Evolutionary conservation across 305 asterid species (phyloP).

Genomic region (Striga hermonthica): DNA sequence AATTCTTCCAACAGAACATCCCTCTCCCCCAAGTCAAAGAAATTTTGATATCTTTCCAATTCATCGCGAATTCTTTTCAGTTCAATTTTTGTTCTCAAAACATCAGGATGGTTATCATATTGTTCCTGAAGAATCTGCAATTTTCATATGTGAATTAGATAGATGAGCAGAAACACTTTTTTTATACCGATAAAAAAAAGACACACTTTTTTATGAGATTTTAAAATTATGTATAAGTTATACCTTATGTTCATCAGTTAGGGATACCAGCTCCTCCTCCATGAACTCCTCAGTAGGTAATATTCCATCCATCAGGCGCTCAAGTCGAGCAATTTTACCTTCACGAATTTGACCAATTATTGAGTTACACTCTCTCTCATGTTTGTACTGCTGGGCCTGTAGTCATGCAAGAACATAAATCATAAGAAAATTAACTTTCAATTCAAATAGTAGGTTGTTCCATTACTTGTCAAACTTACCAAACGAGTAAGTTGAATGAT

Average conservation of each 20-base stretch:
- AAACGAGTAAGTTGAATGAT: conserved; percentile 86
- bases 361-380: conserved; percentile 93
- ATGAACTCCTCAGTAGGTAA: conserved; percentile 79
- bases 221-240: conserved; percentile 8
- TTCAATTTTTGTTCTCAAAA: conserved; percentile 72
- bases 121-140: conserved; percentile 81
- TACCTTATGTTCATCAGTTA: conserved; percentile 82
- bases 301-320: conserved; percentile 94
- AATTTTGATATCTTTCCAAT: conserved; percentile 73
- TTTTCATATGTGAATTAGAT: conserved; percentile 28
- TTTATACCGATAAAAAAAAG: no score
- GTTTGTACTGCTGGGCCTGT: conserved; percentile 96
- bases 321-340: conserved; percentile 92
- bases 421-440: conserved; percentile 24
- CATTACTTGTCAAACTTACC: conserved; percentile 47
- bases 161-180: conserved; percentile 26
- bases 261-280: conserved; percentile 75
- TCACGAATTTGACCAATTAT: conserved; percentile 85
- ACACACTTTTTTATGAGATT: conserved; percentile 22
- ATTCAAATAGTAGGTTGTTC: conserved; percentile 21
- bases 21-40: conserved; percentile 94
- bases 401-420: conserved; percentile 22
- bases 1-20: conserved; percentile 91
- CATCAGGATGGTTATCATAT: conserved; percentile 87
- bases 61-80: conserved; percentile 75